Percentiles rank a stretch among this genome's conserved stretches.
These are phyloP conservation scores for Lentinula sp. DNA, from an alignment of 768 basidiomycete species.

Conservation along the genomic window DNA sequence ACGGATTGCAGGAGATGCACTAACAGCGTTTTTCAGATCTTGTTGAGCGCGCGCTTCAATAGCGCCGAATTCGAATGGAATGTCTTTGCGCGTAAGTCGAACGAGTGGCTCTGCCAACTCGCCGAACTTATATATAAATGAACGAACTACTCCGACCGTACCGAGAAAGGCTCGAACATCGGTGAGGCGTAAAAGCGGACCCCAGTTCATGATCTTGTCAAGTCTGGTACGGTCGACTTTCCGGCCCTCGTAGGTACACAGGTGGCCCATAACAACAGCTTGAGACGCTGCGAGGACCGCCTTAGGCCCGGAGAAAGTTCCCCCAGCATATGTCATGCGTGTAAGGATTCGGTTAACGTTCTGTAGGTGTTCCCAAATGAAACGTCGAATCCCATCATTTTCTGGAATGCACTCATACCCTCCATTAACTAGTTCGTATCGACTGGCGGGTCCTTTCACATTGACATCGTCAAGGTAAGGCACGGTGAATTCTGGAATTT, in stretches of 20 bases:
- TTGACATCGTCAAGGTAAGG: slow-evolving; percentile 35
- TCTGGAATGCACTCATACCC: slow-evolving; percentile 8
- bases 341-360: slow-evolving; percentile 4
- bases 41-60: background rate
- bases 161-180: no score
- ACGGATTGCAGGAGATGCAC: background rate
- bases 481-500: slow-evolving; percentile 30
- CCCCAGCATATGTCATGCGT: slow-evolving; percentile 25
- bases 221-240: slow-evolving; percentile 8
- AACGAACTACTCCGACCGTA: slow-evolving; percentile 6
- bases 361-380: slow-evolving; percentile 13
- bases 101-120: slow-evolving; percentile 28
- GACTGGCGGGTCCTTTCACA: slow-evolving; percentile 22
- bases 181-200: no score
- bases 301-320: slow-evolving; percentile 31
- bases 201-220: background rate
- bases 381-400: slow-evolving; percentile 9
- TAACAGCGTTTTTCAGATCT: background rate
- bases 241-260: slow-evolving; percentile 7
- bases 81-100: slow-evolving; percentile 25
- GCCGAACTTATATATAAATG: slow-evolving; percentile 16
- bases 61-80: background rate
- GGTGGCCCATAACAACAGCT: slow-evolving; percentile 2
- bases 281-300: background rate
- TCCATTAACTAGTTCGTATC: slow-evolving; percentile 18